Percentiles rank a stretch among this genome's conserved stretches.
These are phyloP conservation scores for Candida ortonii DNA, from an alignment of 805 yeast species.

Conservation along the genomic window DNA sequence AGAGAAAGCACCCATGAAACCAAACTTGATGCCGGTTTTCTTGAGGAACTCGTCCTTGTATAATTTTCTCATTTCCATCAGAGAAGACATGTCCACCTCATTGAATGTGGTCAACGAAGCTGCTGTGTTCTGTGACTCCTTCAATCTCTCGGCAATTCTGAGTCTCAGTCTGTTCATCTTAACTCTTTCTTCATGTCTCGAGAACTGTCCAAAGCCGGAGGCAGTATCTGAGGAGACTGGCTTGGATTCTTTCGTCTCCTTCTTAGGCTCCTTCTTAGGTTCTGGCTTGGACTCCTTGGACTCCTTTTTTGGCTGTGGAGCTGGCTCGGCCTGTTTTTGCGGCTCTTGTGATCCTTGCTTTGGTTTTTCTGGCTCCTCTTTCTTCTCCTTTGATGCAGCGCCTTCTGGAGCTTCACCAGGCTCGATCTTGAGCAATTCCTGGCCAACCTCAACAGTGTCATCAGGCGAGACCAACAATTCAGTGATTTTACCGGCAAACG, in stretches of 20 bases:
- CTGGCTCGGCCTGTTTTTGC: conserved; percentile 27
- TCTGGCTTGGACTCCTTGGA: conserved; percentile 33
- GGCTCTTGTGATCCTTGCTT: conserved; percentile 32
- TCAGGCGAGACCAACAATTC: conserved; percentile 82
- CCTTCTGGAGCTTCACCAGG: conserved; percentile 70
- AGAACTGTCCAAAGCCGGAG: conserved; percentile 49
- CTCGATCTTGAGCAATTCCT: conserved; percentile 83
- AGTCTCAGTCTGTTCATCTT: conserved; percentile 99
- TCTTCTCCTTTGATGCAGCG: conserved; percentile 36
- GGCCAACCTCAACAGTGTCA: conserved; percentile 95
- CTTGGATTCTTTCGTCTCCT: conserved; percentile 15
- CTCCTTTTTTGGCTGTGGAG: conserved; percentile 25
- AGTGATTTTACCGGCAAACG: conserved; percentile 83
- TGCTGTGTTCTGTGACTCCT: conserved; percentile 98
- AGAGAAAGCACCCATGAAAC: conserved; percentile 98
- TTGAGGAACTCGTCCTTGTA: conserved; percentile 96
- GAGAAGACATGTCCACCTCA: conserved; percentile 93
- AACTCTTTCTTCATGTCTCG: conserved; percentile 86
- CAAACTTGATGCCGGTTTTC: conserved; percentile 90
- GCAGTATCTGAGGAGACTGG: conserved; percentile 29
- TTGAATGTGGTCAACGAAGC: conserved; percentile 97
- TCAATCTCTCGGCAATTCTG: conserved; percentile 97
- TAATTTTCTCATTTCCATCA: conserved; percentile 90
- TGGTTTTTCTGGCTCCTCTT: conserved; percentile 35
- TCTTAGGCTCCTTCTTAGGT: conserved; percentile 19